phyloP scores from a whole-genome alignment of 2,329 filamentous ascomycete genomes.

The Ceratocystis cubensis region DNA sequence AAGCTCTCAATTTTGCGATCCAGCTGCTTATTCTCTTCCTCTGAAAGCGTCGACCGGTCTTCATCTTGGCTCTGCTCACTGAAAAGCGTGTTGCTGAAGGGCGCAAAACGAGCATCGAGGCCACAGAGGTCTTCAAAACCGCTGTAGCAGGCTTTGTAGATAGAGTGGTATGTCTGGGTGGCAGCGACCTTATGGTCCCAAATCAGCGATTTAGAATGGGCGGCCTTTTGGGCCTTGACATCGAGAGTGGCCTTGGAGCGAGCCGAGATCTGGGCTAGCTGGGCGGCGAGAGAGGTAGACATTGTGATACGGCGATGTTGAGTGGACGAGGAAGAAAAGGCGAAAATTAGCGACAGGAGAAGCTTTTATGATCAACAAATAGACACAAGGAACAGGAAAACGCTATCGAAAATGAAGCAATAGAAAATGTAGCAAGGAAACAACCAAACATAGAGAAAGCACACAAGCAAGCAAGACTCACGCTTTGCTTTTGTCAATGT shows the following conservation, averaged over 20 bases:
- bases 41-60: constrained; percentile 74
- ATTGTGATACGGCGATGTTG: constrained; percentile 34
- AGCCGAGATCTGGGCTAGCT: constrained; percentile 83
- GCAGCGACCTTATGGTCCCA: constrained; percentile 78
- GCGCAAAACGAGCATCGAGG: constrained; percentile 65
- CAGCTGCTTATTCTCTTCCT: constrained; percentile 67
- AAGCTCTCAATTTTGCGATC: constrained; percentile 70
- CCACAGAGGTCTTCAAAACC: constrained; percentile 86
- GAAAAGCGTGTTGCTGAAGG: constrained; percentile 70
- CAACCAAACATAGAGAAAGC: constrained; percentile 9
- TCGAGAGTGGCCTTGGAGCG: constrained; percentile 85
- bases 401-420: not conserved
- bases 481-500: not conserved
- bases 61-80: constrained; percentile 84
- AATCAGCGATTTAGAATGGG: constrained; percentile 88
- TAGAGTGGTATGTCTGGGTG: constrained; percentile 76
- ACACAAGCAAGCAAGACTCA: not conserved
- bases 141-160: constrained; percentile 76
- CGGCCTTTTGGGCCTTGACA: constrained; percentile 79
- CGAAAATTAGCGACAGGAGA: not conserved
- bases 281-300: constrained; percentile 78
- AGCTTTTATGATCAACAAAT: constrained; percentile 6
- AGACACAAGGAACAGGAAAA: constrained; percentile 9
- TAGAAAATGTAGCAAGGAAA: not conserved
- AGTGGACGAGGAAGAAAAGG: constrained; percentile 59